Evolutionary conservation across 441 rosid genomes (phyloP), one percentile per base, ranked within the genome.

Genomic region (Bruguiera hainesii): DNA sequence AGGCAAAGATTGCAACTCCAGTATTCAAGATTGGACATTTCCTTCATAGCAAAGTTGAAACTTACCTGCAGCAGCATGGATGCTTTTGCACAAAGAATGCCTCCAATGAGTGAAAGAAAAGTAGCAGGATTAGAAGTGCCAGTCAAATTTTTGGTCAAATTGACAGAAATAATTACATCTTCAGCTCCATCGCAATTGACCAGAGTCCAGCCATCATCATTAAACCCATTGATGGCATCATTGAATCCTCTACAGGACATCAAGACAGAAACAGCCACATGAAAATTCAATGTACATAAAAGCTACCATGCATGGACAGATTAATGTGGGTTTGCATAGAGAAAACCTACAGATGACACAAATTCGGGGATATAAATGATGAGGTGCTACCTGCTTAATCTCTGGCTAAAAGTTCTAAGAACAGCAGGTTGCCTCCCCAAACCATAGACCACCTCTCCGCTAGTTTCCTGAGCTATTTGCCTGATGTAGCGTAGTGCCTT

Each of bases 61-160:
- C 89, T 82, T 76, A 92, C 99, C 82, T 89, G 98, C 71, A 96
- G 86, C 51, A 93, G 88, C 99, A 96, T 93, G 11, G 99, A 96
- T 59, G 98, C 98, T 76, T 93, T 96, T 20, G 98, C 99, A 81
- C 98, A 96, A 30, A 96, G 89, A 55, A 93, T 84, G 7, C 99
- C 99, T 65, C 99, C 99, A 61, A 96, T 78, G 60, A 85, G 81
- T 3, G 97, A 70, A 49, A 91, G 76, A 20, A 97, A 76, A 74
- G 79, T 84, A 64, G 87, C 77, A 66, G 85, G 76, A 72, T 77
- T 80, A 18, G 83, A 71, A 46, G 78, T 11, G 39, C 81, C 60
- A 60, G 59, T 80, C 74, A 92, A 77, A 73, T 78, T 86, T 79
- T 88, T 92, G 15, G 92, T 83, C n/a, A 90, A 85, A 79, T 88